Evolutionary conservation across 805 yeast species (phyloP).

Genomic region (Jamesozyma spencerorum): DNA sequence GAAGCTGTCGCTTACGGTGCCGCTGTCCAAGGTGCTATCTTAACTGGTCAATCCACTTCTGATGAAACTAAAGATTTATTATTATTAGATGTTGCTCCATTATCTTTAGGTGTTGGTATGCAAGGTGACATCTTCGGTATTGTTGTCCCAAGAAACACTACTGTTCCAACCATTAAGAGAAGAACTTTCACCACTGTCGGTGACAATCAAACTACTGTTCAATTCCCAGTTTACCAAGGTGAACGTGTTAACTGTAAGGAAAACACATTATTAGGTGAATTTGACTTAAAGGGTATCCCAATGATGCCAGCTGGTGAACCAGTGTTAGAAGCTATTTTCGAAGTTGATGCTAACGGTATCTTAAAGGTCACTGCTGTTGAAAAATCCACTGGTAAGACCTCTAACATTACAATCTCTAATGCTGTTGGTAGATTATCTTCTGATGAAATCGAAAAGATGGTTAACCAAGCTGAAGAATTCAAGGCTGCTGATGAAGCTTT

Average conservation of each 20-base stretch:
- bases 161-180: slow-evolving; percentile 98
- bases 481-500: slow-evolving; percentile 97
- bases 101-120: slow-evolving; percentile 99
- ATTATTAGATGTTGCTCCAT: too few species aligned
- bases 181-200: slow-evolving; percentile 98
- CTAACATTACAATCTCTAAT: slow-evolving; percentile 97
- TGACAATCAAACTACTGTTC: slow-evolving; percentile 97
- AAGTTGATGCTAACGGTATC: slow-evolving; percentile 99
- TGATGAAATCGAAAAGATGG: slow-evolving; percentile 66
- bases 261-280: slow-evolving; percentile 96
- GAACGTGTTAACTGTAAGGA: slow-evolving; percentile 98
- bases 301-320: slow-evolving; percentile 86
- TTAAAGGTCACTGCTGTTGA: slow-evolving; percentile 97
- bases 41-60: slow-evolving; percentile 83
- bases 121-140: slow-evolving; percentile 99
- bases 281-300: slow-evolving; percentile 95
- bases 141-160: slow-evolving; percentile 98
- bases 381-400: slow-evolving; percentile 97
- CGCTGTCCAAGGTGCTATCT: slow-evolving; percentile 98
- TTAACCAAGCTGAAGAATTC: slow-evolving; percentile 97
- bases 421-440: slow-evolving; percentile 97
- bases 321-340: slow-evolving; percentile 80
- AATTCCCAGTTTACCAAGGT: slow-evolving; percentile 99
- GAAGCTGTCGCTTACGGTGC: slow-evolving; percentile 99
- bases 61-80: slow-evolving; percentile 96